Percentiles rank a stretch among this genome's conserved stretches.
These are phyloP conservation scores for Pseudognaphalium luteoalbum DNA, from an alignment of 129 eudicot genomes.

Conservation along the genomic window DNA sequence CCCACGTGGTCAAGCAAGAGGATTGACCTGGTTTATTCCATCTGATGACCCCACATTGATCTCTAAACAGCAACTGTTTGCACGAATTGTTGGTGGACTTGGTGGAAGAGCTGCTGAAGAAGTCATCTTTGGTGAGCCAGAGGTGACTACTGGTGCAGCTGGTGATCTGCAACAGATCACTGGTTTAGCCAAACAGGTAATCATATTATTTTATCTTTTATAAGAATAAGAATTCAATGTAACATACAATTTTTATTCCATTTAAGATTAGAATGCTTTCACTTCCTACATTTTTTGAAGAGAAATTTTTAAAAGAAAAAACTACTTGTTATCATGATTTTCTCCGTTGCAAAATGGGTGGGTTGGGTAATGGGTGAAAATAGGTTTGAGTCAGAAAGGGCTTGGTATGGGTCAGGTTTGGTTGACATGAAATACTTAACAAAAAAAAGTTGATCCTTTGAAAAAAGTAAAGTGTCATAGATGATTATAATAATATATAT, in stretches of 20 bases:
- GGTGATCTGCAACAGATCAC: constrained; percentile 97
- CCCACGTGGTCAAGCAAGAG: constrained; percentile 99
- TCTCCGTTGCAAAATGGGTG: not conserved
- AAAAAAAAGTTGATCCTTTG: no score
- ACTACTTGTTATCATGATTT: not conserved
- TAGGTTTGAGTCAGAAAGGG: not conserved
- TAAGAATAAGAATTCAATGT: not conserved
- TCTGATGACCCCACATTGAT: constrained; percentile 94
- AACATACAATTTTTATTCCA: not conserved
- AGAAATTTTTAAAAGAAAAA: not conserved
- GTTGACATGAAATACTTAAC: not conserved
- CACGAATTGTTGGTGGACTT: constrained; percentile 95
- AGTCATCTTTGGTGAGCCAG: constrained; percentile 88
- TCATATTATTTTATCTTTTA: not conserved
- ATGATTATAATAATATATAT: no score
- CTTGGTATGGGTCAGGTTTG: not conserved
- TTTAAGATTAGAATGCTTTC: not conserved
- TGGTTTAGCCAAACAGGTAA: constrained; percentile 95
- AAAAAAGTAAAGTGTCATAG: no score
- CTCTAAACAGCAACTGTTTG: constrained; percentile 88
- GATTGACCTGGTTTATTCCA: constrained; percentile 95
- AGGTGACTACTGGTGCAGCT: constrained; percentile 99
- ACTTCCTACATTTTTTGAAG: not conserved
- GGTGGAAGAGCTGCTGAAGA: constrained; percentile 99
- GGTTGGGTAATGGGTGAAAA: not conserved